Evolutionary conservation across 2,329 filamentous ascomycete genomes (phyloP).

Genomic region (Dactylellina parvicollis): DNA sequence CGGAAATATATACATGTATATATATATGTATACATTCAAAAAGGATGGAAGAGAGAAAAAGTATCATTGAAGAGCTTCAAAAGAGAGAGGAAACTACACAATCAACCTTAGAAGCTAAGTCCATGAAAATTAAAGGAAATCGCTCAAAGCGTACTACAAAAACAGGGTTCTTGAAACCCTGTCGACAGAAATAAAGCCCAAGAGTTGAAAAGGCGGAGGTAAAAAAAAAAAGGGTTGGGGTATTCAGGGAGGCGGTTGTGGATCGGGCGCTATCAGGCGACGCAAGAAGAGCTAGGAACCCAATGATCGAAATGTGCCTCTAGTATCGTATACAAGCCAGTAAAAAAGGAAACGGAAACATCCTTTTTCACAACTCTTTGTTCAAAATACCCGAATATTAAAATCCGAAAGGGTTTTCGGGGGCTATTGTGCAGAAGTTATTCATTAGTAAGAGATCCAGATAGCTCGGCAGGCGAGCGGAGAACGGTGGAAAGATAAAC

Average conservation of each 20-base stretch:
- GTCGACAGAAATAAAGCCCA: conserved; percentile 14
- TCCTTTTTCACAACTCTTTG: background rate
- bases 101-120: conserved; percentile 2
- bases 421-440: conserved; percentile 64
- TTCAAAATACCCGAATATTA: conserved; percentile 61
- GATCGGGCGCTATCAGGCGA: no score
- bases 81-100: conserved; percentile 12
- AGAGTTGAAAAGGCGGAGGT: background rate
- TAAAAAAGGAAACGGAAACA: no score
- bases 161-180: background rate
- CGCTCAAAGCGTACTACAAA: conserved; percentile 28
- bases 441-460: conserved; percentile 10
- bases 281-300: no score
- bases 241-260: background rate
- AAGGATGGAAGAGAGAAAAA: background rate
- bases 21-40: background rate
- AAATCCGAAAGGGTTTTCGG: conserved; percentile 77
- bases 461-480: conserved; percentile 18
- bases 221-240: conserved; percentile 1
- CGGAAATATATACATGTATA: background rate
- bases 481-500: conserved; percentile 63
- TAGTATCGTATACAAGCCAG: no score
- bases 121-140: background rate
- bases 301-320: no score
- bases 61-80: conserved; percentile 18